phyloP scores from a whole-genome alignment of 73 alveolate species.

The Effrenium voratum region DNA sequence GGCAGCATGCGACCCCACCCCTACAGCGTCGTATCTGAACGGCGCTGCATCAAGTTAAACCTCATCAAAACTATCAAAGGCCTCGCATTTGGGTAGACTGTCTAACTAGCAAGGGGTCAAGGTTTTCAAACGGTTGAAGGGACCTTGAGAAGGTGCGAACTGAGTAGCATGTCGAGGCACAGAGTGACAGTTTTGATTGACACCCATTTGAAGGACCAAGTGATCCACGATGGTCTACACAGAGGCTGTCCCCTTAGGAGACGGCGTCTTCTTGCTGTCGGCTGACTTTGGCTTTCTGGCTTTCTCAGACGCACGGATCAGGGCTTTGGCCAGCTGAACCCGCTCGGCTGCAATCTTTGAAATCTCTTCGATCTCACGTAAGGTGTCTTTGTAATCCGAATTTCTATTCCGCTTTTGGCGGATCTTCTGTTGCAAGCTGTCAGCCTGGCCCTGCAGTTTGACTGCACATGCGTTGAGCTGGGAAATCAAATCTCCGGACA shows the following conservation, averaged over 20 bases:
- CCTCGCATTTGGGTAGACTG: no score
- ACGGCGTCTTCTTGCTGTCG: no score
- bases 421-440: background rate
- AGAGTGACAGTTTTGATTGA: no score
- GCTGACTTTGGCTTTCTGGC: background rate
- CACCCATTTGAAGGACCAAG: no score
- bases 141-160: no score
- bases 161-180: no score
- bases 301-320: background rate
- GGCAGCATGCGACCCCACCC: background rate
- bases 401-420: background rate
- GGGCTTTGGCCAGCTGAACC: background rate
- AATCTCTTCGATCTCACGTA: background rate
- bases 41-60: background rate
- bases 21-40: background rate
- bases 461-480: slow-evolving; percentile 5
- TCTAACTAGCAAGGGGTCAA: no score
- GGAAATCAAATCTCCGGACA: background rate
- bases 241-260: background rate
- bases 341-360: background rate
- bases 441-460: background rate
- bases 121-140: no score
- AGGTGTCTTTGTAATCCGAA: background rate
- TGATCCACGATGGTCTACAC: background rate
- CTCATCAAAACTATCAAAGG: background rate